Base-by-base conservation (phyloP, 805 yeast species). In the Metschnikowia vanudenii region DNA sequence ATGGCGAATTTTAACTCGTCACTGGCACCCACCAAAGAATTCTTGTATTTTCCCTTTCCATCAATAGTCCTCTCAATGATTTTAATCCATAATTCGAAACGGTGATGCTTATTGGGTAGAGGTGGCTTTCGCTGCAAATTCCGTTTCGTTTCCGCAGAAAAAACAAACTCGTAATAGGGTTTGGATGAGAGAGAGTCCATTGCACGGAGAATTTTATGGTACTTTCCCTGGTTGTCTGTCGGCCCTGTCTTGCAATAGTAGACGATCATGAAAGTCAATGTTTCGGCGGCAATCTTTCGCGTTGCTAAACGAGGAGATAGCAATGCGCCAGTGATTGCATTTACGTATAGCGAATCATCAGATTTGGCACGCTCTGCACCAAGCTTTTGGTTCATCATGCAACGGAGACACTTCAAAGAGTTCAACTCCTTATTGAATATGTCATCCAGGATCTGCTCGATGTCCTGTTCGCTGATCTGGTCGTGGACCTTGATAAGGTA, bases 1-100 rank as follows among this genome's bases (percentile, higher is more conserved):
- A 49, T 38, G 22, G 57, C 57, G 35, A 34, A 41, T 48, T 81
- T 82, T 44, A 81, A 76, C 54, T 92, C 97, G 9, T 85, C 94
- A 48, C 88, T 84, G 0, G 97, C 96, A 1, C 97, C 97, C 8
- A 92, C 98, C 57, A 85, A 65, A 0, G 97, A 88, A 10, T 97
- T 96, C 77, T 87, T 75, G 52, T 69, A 71, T 57, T 82, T 85
- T 7, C 98, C 98, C 55, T 91, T 77, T 2, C 97, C 97, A 46
- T 82, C 88, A 37, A 89, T 57, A 0, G 91, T 84, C 40, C 76
- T 78, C 41, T 77, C 84, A 3, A 88, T 83, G 11, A 81, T 68
- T 40, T 70, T 66, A 37, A 88, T 59, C 96, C 96, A 89, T 31
- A 84, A 75, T 50, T 82, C 86, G 55, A 85, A 81, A 34, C 85